Evolutionary conservation across 2,329 filamentous ascomycete species (phyloP).

Genomic region (Colletotrichum camelliae): DNA sequence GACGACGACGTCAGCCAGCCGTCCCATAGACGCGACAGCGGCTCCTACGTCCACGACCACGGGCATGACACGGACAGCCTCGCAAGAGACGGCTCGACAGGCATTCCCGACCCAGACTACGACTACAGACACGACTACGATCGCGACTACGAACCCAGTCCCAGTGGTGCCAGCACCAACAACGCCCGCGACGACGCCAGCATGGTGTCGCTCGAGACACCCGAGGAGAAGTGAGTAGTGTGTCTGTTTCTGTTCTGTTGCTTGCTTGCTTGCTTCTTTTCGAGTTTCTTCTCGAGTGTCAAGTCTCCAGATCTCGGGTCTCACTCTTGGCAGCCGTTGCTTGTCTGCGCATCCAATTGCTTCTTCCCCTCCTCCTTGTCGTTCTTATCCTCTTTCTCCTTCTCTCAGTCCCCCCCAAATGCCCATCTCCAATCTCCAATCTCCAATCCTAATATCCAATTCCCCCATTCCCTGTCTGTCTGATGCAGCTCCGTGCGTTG

Average conservation of each 20-base stretch:
- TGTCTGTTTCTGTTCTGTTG: not conserved
- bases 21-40: slow-evolving; percentile 42
- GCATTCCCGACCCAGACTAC: slow-evolving; percentile 9
- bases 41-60: slow-evolving; percentile 31
- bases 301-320: not conserved
- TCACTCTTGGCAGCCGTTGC: not conserved
- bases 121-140: not conserved
- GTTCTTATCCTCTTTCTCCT: not conserved
- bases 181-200: slow-evolving; percentile 2
- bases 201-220: not conserved
- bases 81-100: slow-evolving; percentile 9
- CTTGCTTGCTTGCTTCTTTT: not conserved
- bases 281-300: not conserved
- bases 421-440: not conserved
- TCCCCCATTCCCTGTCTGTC: not conserved
- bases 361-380: not conserved
- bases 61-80: slow-evolving; percentile 29
- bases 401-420: not conserved
- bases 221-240: not conserved
- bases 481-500: not conserved
- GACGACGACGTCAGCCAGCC: slow-evolving; percentile 33
- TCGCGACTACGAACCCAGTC: not conserved
- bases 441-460: not conserved
- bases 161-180: not conserved
- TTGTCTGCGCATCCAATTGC: not conserved